A percentile compares a stretch with the other conserved stretches of the same genome.
phyloP scores from a whole-genome alignment of 208 protist genomes.

The Acanthamoeba triangularis region DNA sequence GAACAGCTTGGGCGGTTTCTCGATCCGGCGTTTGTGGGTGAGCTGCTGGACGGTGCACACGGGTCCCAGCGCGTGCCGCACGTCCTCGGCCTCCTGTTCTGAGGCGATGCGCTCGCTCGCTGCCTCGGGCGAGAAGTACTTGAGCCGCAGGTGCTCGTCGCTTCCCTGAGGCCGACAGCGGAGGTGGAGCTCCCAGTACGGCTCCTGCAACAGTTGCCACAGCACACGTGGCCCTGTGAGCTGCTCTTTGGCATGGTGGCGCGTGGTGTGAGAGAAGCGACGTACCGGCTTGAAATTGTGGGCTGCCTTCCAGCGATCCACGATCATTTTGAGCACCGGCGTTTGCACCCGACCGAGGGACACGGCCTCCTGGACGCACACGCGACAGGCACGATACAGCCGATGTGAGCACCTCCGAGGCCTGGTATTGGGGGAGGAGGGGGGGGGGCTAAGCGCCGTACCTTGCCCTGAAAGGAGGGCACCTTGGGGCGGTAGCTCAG shows the following conservation, averaged over 20 bases:
- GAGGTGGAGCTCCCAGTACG: constrained; percentile 59
- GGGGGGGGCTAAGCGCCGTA: neutral
- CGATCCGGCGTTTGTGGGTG: constrained; percentile 51
- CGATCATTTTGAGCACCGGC: constrained; percentile 71
- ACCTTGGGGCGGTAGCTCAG: constrained; percentile 67
- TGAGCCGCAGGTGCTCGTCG: constrained; percentile 54
- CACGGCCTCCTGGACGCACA: neutral
- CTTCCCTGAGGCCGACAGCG: neutral
- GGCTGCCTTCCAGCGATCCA: constrained; percentile 44
- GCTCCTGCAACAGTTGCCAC: constrained; percentile 15
- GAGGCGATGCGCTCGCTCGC: constrained; percentile 56
- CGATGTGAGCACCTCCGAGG: neutral
- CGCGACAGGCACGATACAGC: neutral
- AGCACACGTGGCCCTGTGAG: neutral
- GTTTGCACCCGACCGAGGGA: constrained; percentile 74
- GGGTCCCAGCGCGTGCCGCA: neutral
- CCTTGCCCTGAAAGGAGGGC: constrained; percentile 63
- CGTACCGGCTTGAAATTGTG: constrained; percentile 56
- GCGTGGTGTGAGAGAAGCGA: neutral
- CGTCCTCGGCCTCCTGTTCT: constrained; percentile 53
- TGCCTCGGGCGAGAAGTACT: constrained; percentile 32
- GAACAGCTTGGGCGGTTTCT: constrained; percentile 73
- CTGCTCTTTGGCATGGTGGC: neutral
- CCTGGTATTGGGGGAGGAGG: neutral
- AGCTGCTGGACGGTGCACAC: constrained; percentile 48